phyloP scores from a whole-genome alignment of 2,329 filamentous ascomycete genomes.

The Lachnellula hyalina region DNA sequence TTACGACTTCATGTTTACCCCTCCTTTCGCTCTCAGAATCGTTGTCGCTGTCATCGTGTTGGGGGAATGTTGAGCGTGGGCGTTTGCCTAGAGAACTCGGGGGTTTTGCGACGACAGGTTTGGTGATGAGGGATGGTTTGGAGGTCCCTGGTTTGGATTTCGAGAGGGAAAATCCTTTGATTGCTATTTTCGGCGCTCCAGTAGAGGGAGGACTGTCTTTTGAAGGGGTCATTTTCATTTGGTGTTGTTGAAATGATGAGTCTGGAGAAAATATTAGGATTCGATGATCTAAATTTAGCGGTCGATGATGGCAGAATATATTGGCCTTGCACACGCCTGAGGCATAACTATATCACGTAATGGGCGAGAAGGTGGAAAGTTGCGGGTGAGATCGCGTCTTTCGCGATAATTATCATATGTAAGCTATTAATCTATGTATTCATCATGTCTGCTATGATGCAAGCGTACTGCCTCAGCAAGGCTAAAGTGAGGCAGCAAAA shows the following conservation, averaged over 20 bases:
- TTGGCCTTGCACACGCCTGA: too few relatives aligned
- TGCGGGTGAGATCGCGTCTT: too few relatives aligned
- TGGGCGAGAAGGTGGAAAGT: too few relatives aligned
- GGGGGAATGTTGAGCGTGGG: conserved; percentile 44
- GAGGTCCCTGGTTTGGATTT: conserved; percentile 29
- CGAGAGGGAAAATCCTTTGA: conserved; percentile 38
- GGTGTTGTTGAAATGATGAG: neutral
- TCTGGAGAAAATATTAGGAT: neutral
- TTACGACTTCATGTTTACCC: conserved; percentile 42
- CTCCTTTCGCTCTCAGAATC: conserved; percentile 47
- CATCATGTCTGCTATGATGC: neutral
- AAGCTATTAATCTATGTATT: neutral
- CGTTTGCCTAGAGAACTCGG: conserved; percentile 36
- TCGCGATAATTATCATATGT: too few relatives aligned
- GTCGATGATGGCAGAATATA: too few relatives aligned
- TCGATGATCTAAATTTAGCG: neutral
- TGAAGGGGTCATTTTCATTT: conserved; percentile 21
- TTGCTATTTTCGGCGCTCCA: conserved; percentile 26
- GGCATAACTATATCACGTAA: too few relatives aligned
- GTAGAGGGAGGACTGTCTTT: conserved; percentile 17
- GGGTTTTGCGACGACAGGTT: conserved; percentile 24
- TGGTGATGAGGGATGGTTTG: conserved; percentile 17
- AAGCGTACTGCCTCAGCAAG: neutral
- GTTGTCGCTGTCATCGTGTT: conserved; percentile 54
- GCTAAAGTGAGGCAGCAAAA: neutral